A percentile compares a stretch with the other conserved stretches of the same genome.
These are phyloP conservation scores for Avena sativa DNA, from an alignment of 176 grass and related monocot species.

Conservation along the genomic window DNA sequence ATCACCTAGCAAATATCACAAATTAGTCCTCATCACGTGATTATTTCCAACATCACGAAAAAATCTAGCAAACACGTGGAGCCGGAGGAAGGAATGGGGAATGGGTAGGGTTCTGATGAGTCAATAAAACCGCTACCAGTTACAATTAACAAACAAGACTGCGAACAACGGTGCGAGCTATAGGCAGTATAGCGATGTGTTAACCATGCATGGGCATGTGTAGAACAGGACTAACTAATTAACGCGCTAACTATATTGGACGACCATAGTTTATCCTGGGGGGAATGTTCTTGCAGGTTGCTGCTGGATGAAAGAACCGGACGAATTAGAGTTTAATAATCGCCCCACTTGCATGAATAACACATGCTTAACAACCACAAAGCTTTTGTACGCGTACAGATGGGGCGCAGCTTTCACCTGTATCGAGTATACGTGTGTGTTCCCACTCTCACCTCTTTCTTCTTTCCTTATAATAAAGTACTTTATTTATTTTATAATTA, in stretches of 20 bases:
- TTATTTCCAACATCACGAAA: background rate
- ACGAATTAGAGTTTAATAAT: background rate
- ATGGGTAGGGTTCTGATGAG: background rate
- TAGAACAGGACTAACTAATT: background rate
- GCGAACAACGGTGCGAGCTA: background rate
- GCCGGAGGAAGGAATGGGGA: background rate
- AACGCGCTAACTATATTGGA: background rate
- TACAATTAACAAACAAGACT: background rate
- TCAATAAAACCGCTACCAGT: background rate
- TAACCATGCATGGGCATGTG: background rate
- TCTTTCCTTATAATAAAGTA: background rate
- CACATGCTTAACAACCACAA: slow-evolving; percentile 10
- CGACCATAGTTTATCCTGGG: background rate
- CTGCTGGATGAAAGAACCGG: background rate
- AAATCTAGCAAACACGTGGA: background rate
- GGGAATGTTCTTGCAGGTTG: background rate
- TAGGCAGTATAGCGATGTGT: background rate
- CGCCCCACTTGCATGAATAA: background rate
- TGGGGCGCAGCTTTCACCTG: background rate
- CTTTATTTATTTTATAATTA: no score
- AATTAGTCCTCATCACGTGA: no score
- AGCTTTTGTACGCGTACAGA: slow-evolving; percentile 6
- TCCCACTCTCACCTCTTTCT: background rate
- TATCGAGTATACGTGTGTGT: background rate
- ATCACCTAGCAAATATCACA: no score